Percentiles rank a stretch among this genome's conserved stretches.
Conservation (phyloP, 2,329 filamentous ascomycete genomes). For the Capronia americana region DNA sequence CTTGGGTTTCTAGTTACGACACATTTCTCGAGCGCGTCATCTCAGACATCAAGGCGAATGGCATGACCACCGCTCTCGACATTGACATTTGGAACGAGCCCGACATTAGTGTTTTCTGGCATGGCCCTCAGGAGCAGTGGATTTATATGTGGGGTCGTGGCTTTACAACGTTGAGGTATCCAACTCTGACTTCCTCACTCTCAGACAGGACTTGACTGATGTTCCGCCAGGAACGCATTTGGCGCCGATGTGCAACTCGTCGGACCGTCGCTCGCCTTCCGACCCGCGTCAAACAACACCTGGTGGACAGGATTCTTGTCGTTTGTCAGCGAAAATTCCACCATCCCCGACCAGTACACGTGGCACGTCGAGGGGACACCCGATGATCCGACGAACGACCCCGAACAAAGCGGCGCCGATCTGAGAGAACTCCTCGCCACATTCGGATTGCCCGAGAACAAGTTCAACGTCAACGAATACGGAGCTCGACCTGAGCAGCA, state of each 20-base stretch:
- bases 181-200: background rate
- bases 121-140: background rate
- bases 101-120: background rate
- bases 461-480: background rate
- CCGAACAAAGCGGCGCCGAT: background rate
- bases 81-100: slow-evolving; percentile 8
- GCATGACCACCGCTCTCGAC: background rate
- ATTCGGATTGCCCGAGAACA: background rate
- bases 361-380: background rate
- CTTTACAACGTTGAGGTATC: background rate
- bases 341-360: background rate
- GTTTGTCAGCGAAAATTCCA: background rate
- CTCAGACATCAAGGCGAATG: background rate
- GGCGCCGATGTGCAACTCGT: background rate
- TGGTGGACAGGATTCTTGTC: background rate
- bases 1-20: background rate
- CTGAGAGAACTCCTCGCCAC: background rate
- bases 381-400: background rate
- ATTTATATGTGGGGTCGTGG: slow-evolving; percentile 1
- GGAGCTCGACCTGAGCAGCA: background rate
- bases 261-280: background rate
- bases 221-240: background rate
- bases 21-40: background rate
- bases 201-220: background rate
- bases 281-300: background rate